These are phyloP conservation scores for Pseudoscleropodium purum DNA, from an alignment of 225 moss, liverwort and hornwort genomes.

Conservation along the genomic window DNA sequence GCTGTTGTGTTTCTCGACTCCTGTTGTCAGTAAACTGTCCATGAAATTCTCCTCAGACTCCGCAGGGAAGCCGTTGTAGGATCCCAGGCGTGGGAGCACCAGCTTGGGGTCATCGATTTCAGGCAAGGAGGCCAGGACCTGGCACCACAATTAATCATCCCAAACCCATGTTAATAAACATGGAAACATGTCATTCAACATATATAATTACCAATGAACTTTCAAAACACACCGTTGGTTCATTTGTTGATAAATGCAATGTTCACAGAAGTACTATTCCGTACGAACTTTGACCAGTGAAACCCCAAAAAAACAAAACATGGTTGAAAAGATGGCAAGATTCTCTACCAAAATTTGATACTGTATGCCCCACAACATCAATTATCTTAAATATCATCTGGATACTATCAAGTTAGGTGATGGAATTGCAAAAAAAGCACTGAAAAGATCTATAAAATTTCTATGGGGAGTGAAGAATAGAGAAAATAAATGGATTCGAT, in stretches of 20 bases:
- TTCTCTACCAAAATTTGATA: neutral
- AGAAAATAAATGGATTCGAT: too few relatives aligned
- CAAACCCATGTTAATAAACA: neutral
- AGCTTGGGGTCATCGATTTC: constrained; percentile 79
- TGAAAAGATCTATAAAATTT: neutral
- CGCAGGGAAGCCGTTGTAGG: constrained; percentile 58
- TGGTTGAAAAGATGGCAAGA: neutral
- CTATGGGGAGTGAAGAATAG: neutral
- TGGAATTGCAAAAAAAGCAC: neutral
- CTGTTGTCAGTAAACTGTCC: constrained; percentile 45
- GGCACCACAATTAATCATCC: neutral
- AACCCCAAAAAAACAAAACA: too few relatives aligned
- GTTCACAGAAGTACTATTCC: neutral
- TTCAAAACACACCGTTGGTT: neutral
- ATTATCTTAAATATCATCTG: too few relatives aligned
- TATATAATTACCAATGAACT: neutral
- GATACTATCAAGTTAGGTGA: too few relatives aligned
- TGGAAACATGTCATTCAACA: neutral
- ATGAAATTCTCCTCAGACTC: constrained; percentile 61
- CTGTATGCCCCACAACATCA: neutral
- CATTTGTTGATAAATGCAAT: neutral
- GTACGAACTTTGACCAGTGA: neutral
- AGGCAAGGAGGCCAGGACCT: constrained; percentile 82
- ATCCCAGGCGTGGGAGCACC: constrained; percentile 61
- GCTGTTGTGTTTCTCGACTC: neutral